phyloP scores from a whole-genome alignment of 352 stramenopile genomes.

The Globisporangium polare region DNA sequence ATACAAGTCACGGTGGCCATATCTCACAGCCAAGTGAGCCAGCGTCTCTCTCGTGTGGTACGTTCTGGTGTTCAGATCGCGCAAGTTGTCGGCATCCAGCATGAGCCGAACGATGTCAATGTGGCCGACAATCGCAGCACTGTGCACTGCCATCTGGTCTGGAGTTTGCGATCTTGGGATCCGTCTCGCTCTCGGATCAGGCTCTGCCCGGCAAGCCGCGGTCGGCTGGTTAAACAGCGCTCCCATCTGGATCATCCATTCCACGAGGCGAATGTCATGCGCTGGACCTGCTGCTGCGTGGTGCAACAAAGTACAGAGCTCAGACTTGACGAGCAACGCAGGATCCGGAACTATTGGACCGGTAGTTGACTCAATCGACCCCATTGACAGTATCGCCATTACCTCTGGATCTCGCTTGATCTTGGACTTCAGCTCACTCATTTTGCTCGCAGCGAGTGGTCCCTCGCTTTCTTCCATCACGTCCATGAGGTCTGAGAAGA shows the following conservation, averaged over 20 bases:
- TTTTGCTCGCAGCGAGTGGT: not conserved
- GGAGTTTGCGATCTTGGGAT: not conserved
- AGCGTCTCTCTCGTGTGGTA: constrained; percentile 26
- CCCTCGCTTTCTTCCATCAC: constrained; percentile 15
- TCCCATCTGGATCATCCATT: constrained; percentile 40
- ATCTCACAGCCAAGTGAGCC: constrained; percentile 23
- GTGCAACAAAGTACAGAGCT: constrained; percentile 15
- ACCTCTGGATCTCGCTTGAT: constrained; percentile 1
- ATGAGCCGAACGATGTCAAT: constrained; percentile 21
- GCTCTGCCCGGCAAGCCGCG: constrained; percentile 11
- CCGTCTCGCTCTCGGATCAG: constrained; percentile 4
- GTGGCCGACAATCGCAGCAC: constrained; percentile 16
- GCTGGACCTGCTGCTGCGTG: constrained; percentile 25
- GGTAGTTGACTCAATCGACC: too few relatives aligned
- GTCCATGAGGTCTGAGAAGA: constrained; percentile 20
- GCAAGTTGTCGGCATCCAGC: constrained; percentile 22
- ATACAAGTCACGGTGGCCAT: constrained; percentile 17
- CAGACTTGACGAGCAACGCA: not conserved
- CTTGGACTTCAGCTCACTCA: constrained; percentile 8
- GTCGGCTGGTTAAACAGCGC: constrained; percentile 18
- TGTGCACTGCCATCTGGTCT: constrained; percentile 24
- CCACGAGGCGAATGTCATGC: constrained; percentile 23
- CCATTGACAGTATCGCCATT: not conserved
- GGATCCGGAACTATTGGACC: too few relatives aligned
- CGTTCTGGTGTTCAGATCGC: constrained; percentile 27